Evolutionary conservation across 2,329 filamentous ascomycete genomes (phyloP).

Genomic region (Mycosphaerelloides madeirae): DNA sequence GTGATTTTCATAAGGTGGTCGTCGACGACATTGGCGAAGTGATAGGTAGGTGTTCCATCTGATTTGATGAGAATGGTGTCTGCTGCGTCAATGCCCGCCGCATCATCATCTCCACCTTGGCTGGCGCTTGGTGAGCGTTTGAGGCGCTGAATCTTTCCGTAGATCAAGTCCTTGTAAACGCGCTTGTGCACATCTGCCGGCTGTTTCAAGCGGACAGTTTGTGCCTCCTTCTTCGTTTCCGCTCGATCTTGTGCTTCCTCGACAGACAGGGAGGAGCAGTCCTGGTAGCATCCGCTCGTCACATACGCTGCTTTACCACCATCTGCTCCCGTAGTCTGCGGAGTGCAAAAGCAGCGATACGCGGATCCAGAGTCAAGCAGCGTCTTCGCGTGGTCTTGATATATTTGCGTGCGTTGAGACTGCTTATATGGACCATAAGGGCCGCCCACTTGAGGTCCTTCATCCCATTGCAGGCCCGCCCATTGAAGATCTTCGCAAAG

Average conservation of each 20-base stretch:
- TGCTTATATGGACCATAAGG: conserved; percentile 82
- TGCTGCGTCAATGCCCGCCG: conserved; percentile 53
- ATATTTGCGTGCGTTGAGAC: conserved; percentile 73
- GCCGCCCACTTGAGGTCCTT: conserved; percentile 80
- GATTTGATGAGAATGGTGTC: conserved; percentile 89
- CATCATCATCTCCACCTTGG: conserved; percentile 23
- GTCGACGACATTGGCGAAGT: conserved; percentile 94
- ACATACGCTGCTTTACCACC: conserved; percentile 60
- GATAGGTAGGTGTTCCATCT: conserved; percentile 91
- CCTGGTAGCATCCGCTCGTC: conserved; percentile 62
- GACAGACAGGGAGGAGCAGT: conserved; percentile 62
- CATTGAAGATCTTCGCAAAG: conserved; percentile 78
- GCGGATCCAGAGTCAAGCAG: conserved; percentile 69
- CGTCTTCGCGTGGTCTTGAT: conserved; percentile 63
- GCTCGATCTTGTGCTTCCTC: conserved; percentile 69
- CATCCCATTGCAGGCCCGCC: conserved; percentile 89
- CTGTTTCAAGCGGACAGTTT: conserved; percentile 72
- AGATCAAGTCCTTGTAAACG: conserved; percentile 72
- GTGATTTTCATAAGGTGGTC: conserved; percentile 95
- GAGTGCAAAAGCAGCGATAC: conserved; percentile 90
- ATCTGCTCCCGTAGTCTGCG: conserved; percentile 29
- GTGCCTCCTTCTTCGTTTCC: conserved; percentile 56
- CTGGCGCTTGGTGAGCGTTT: conserved; percentile 27
- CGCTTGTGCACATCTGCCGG: conserved; percentile 55
- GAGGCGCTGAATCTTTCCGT: conserved; percentile 56